Base-by-base conservation (phyloP, 2,329 filamentous ascomycete species). In the Colletotrichum spaethianum region DNA sequence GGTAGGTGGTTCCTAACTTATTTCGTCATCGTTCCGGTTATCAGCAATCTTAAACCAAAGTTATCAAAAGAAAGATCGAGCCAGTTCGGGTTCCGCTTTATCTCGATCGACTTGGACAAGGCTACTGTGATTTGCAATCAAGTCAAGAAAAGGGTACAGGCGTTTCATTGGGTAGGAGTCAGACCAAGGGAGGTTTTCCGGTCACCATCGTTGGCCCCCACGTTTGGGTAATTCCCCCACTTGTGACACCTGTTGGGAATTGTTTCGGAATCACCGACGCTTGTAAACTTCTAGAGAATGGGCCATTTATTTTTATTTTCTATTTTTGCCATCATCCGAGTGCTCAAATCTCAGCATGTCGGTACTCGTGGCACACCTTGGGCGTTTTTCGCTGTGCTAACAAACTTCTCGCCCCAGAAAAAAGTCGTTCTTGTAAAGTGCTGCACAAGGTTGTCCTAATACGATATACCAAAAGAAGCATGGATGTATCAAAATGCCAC, bases 321-420 rank as follows among this genome's bases (percentile, higher is more conserved):
- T 4, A n/a, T 20, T 44, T 20, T 5, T 18, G 40, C 16, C 7
- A 9, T 46, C 4, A 20, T 2, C 23, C 44, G 23, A 48, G 0
- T 9, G 1, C 18, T 48, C 2, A 23, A 11, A 9, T 9, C n/a
- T 48, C n/a, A 23, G 9, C 11, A 14, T 23, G n/a, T 12, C 14
- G 3, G 12, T 48, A 48, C 44, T 48, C 14, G 11, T 14, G 2
- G n/a, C 44, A 23, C 9, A 2, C 11, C 44, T 11, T 48, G 44
- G 14, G 23, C n/a, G 44, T 4, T 1, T 4, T 9, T 8, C 9
- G 4, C 6, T 23, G n/a, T 9, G 9, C n/a, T 12, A 23, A 48
- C 1, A 48, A 23, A 1, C 0, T 23, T n/a, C n/a, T 1, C 4
- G 11, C 8, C n/a, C n/a, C 12, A 4, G 4, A 0, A 2, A 5